Percentiles rank a stretch among this genome's conserved stretches.
These are phyloP conservation scores for Eucalyptus cloeziana DNA, from an alignment of 345 rosid genomes.

Conservation along the genomic window DNA sequence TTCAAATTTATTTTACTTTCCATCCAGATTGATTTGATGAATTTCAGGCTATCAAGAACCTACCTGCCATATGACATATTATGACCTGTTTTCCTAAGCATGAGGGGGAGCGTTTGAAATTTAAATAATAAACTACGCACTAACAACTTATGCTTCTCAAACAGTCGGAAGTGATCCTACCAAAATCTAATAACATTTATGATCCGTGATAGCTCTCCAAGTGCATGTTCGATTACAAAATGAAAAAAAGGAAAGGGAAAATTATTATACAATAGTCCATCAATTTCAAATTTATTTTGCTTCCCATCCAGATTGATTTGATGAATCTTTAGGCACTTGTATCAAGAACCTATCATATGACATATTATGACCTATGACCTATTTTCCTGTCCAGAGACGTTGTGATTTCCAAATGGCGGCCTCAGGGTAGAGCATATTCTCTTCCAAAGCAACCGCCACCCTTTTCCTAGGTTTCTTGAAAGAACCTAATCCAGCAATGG, in stretches of 20 bases:
- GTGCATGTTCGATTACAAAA: neutral
- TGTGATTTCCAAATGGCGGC: slow-evolving; percentile 78
- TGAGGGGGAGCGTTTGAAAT: too few species aligned
- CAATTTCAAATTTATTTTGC: neutral
- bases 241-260: neutral
- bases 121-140: too few species aligned
- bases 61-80: too few species aligned
- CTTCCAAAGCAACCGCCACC: slow-evolving; percentile 35
- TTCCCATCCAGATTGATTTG: neutral
- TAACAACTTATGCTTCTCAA: too few species aligned
- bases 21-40: too few species aligned
- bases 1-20: too few species aligned
- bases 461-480: slow-evolving; percentile 41
- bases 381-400: slow-evolving; percentile 90
- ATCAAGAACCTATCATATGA: neutral
- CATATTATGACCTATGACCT: slow-evolving; percentile 49
- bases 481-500: slow-evolving; percentile 19
- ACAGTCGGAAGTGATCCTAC: too few species aligned
- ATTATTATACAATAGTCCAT: neutral
- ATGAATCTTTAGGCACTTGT: neutral
- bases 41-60: too few species aligned
- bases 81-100: too few species aligned
- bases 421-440: slow-evolving; percentile 16
- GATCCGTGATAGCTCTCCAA: neutral
- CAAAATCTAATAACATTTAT: neutral